phyloP scores from a whole-genome alignment of 352 stramenopile species.

The Phytophthora ohioensis region DNA sequence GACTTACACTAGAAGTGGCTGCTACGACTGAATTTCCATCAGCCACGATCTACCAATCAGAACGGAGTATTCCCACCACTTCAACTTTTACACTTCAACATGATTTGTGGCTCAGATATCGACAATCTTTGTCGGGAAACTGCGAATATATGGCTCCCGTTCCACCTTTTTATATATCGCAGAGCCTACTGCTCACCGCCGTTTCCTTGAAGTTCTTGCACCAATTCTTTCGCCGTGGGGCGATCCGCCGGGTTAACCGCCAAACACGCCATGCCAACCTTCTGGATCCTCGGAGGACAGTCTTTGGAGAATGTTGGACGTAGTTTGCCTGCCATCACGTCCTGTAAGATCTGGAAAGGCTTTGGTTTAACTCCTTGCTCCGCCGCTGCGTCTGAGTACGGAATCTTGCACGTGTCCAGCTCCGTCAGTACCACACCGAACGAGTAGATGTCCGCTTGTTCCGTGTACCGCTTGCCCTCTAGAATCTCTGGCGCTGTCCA shows the following conservation, averaged over 20 bases:
- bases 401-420: constrained; percentile 46
- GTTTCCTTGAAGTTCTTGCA: constrained; percentile 29
- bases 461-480: constrained; percentile 58
- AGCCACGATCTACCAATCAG: constrained; percentile 33
- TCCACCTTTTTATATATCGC: background rate
- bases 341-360: constrained; percentile 56
- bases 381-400: constrained; percentile 38
- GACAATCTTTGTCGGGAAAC: background rate
- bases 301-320: constrained; percentile 51
- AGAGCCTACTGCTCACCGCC: constrained; percentile 3
- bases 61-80: constrained; percentile 16
- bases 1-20: constrained; percentile 27
- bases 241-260: constrained; percentile 10
- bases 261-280: constrained; percentile 26
- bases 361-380: constrained; percentile 26
- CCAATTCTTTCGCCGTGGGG: constrained; percentile 20
- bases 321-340: constrained; percentile 49
- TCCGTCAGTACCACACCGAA: constrained; percentile 70
- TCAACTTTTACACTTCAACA: constrained; percentile 17
- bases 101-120: background rate
- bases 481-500: constrained; percentile 87
- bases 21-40: constrained; percentile 31
- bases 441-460: constrained; percentile 76
- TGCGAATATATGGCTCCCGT: constrained; percentile 3
- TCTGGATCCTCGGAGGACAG: constrained; percentile 49